Conservation (phyloP, 106 monocot genomes). For the Phalaenopsis aphrodite region DNA sequence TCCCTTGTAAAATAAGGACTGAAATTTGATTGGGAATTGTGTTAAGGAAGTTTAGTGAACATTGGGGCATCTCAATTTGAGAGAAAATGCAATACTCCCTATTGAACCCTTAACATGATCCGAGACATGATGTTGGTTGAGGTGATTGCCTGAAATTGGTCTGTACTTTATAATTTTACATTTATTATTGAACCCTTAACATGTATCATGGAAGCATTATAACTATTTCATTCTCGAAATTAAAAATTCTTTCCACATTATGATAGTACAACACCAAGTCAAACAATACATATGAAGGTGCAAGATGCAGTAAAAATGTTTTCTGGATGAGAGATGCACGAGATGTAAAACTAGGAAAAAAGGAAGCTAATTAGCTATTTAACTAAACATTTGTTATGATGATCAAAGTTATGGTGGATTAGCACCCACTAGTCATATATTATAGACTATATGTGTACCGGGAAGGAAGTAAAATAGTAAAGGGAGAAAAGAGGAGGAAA, state of each 20-base stretch:
- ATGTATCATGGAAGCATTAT: not conserved
- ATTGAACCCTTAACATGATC: not conserved
- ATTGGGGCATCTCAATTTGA: not conserved
- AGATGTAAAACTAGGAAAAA: no score
- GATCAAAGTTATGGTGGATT: no score
- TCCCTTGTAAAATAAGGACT: not conserved
- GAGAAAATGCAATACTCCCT: not conserved
- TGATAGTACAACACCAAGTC: not conserved
- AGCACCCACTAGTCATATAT: no score
- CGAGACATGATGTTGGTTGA: not conserved
- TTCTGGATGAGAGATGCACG: no score
- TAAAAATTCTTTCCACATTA: not conserved
- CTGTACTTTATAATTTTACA: not conserved
- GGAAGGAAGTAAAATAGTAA: no score
- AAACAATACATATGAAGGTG: conserved; percentile 1
- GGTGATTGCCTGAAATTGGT: not conserved
- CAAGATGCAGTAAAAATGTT: not conserved
- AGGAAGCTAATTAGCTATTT: no score
- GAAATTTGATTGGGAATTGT: not conserved
- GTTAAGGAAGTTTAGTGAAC: not conserved
- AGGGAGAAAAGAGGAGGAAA: no score
- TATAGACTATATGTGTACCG: no score
- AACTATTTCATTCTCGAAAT: not conserved
- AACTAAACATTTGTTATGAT: no score
- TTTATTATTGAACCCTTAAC: not conserved